phyloP scores from a whole-genome alignment of 2,329 filamentous ascomycete species.

The Gliomastix tumulicola region DNA sequence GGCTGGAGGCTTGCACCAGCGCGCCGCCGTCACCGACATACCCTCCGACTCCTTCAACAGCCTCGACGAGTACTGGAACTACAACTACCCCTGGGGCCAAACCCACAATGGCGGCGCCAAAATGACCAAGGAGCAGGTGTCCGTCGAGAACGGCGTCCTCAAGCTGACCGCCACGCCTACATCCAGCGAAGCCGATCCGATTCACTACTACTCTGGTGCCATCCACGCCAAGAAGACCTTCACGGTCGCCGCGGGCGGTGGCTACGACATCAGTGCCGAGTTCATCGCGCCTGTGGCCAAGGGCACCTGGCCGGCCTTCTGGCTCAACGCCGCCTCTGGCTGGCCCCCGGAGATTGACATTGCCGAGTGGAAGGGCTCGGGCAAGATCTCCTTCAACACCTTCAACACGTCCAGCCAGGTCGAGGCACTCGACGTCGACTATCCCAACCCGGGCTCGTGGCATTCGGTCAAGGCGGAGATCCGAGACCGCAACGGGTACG shows the following conservation, averaged over 20 bases:
- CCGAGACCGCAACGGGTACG: slow-evolving; percentile 40
- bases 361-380: slow-evolving; percentile 54
- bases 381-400: slow-evolving; percentile 49
- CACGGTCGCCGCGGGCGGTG: slow-evolving; percentile 25
- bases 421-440: slow-evolving; percentile 37
- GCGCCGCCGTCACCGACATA: no score
- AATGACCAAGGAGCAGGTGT: slow-evolving; percentile 40
- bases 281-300: slow-evolving; percentile 29
- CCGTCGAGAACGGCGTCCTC: slow-evolving; percentile 29
- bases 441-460: slow-evolving; percentile 34
- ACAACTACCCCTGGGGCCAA: slow-evolving; percentile 48
- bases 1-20: no score
- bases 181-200: slow-evolving; percentile 31
- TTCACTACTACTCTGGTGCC: slow-evolving; percentile 45
- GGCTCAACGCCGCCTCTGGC: slow-evolving; percentile 44
- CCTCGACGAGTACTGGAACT: slow-evolving; percentile 37
- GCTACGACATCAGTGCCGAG: slow-evolving; percentile 32
- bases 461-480: slow-evolving; percentile 44
- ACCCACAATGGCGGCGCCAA: slow-evolving; percentile 51
- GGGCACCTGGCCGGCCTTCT: slow-evolving; percentile 53
- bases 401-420: slow-evolving; percentile 41
- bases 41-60: slow-evolving; percentile 5
- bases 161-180: slow-evolving; percentile 39
- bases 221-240: slow-evolving; percentile 31
- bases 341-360: slow-evolving; percentile 56